Evolutionary conservation across 2,329 filamentous ascomycete species (phyloP).

Genomic region (Beauveria sp.): DNA sequence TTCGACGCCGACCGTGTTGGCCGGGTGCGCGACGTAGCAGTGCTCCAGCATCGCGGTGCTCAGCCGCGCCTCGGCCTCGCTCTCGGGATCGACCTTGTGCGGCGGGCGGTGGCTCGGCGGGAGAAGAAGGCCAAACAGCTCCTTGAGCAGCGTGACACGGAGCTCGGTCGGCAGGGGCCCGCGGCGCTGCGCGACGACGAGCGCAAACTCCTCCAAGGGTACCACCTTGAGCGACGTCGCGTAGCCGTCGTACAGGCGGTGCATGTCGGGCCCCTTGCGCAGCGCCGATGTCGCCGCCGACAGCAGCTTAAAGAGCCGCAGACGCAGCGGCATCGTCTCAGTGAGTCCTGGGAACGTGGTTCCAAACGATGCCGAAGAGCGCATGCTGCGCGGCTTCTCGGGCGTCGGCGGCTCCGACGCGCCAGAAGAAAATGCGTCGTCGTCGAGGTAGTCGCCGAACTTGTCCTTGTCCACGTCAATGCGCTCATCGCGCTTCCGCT

Average conservation of each 20-base stretch:
- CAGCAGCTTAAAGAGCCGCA: slow-evolving; percentile 53
- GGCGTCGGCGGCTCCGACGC: slow-evolving; percentile 40
- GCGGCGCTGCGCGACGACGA: slow-evolving; percentile 37
- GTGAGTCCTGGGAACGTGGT: slow-evolving; percentile 24
- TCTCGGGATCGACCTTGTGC: slow-evolving; percentile 27
- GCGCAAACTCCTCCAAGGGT: slow-evolving; percentile 48
- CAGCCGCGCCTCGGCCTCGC: slow-evolving; percentile 31
- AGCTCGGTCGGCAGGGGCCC: slow-evolving; percentile 29
- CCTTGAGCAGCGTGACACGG: slow-evolving; percentile 38
- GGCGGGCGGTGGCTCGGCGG: slow-evolving; percentile 34
- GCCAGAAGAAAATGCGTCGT: slow-evolving; percentile 44
- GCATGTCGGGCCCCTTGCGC: slow-evolving; percentile 31
- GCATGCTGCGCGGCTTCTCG: slow-evolving; percentile 26
- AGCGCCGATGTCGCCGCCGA: slow-evolving; percentile 42
- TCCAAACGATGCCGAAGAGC: slow-evolving; percentile 17
- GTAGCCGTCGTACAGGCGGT: slow-evolving; percentile 52
- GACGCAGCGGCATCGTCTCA: slow-evolving; percentile 53
- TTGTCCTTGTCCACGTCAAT: slow-evolving; percentile 53
- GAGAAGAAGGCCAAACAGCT: slow-evolving; percentile 39
- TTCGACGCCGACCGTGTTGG: slow-evolving; percentile 49
- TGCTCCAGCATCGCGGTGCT: slow-evolving; percentile 40
- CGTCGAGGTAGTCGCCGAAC: slow-evolving; percentile 53
- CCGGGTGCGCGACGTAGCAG: slow-evolving; percentile 59
- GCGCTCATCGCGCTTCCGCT: slow-evolving; percentile 39
- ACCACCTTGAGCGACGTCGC: slow-evolving; percentile 50